Conservation (phyloP, 495 filamentous ascomycete species). For the Neohortaea acidophila region DNA sequence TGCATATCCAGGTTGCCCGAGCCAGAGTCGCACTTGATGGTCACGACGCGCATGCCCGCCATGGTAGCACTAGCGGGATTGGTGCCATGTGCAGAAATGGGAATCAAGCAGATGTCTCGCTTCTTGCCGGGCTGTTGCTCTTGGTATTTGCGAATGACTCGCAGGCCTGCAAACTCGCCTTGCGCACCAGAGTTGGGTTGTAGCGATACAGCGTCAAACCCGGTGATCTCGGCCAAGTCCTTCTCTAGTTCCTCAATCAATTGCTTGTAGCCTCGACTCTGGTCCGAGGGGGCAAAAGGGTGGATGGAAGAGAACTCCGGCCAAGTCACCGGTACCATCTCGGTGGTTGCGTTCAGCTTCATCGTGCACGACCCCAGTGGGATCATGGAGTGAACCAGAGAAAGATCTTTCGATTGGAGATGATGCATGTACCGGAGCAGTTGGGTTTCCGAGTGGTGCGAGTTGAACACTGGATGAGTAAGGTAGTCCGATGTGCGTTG, state of each 20-base stretch:
- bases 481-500: constrained; percentile 63
- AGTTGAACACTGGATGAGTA: constrained; percentile 92
- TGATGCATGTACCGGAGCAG: constrained; percentile 90
- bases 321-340: constrained; percentile 82
- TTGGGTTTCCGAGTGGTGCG: constrained; percentile 91
- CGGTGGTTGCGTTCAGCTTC: constrained; percentile 94
- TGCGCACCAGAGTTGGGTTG: constrained; percentile 97
- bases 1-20: constrained; percentile 81
- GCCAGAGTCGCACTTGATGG: constrained; percentile 77
- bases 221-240: constrained; percentile 76
- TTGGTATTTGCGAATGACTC: constrained; percentile 77
- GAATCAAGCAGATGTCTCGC: constrained; percentile 90
- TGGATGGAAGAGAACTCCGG: constrained; percentile 77
- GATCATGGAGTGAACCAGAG: constrained; percentile 95
- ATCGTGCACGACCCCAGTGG: constrained; percentile 98
- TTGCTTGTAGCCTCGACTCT: constrained; percentile 50
- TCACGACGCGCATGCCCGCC: constrained; percentile 93
- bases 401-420: constrained; percentile 89
- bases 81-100: constrained; percentile 91
- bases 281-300: constrained; percentile 53
- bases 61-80: constrained; percentile 95
- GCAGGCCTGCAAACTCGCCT: constrained; percentile 90
- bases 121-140: constrained; percentile 47
- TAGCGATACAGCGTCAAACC: constrained; percentile 76
- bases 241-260: constrained; percentile 58